A percentile compares a stretch with the other conserved stretches of the same genome.
phyloP scores from a whole-genome alignment of 768 basidiomycete species.

The Suillus subluteus region DNA sequence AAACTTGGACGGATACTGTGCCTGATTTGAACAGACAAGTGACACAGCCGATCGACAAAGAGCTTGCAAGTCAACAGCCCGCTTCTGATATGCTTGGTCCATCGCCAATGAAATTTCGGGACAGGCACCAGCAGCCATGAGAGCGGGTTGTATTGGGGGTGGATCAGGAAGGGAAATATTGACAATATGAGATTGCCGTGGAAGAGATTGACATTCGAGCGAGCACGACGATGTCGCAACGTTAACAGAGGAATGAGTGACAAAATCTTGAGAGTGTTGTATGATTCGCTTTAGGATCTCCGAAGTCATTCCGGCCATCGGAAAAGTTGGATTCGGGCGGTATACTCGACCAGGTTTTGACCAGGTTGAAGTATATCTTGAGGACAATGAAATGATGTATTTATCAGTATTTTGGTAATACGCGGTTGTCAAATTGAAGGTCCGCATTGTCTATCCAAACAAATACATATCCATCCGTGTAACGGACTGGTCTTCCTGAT shows the following conservation, averaged over 20 bases:
- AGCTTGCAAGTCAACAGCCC: conserved; percentile 12
- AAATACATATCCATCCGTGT: not conserved
- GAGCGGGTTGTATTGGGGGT: conserved; percentile 5
- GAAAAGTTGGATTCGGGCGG: not conserved
- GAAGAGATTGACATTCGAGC: not conserved
- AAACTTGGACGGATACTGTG: not conserved
- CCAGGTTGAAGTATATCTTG: not conserved
- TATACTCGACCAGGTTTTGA: too few species aligned
- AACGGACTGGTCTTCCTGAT: too few species aligned
- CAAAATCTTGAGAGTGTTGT: too few species aligned
- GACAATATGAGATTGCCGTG: not conserved
- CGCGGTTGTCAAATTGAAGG: conserved; percentile 1
- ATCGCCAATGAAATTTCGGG: not conserved
- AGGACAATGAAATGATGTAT: not conserved
- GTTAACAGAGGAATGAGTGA: too few species aligned
- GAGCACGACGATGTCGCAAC: not conserved
- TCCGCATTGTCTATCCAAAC: conserved; percentile 14
- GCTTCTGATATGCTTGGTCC: conserved; percentile 9
- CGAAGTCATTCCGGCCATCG: not conserved
- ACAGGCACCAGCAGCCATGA: conserved; percentile 4
- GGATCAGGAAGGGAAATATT: conserved; percentile 12
- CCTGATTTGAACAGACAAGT: not conserved
- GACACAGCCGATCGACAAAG: rapidly evolving
- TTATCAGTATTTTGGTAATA: not conserved
- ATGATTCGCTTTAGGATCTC: not conserved